phyloP scores from a whole-genome alignment of 805 yeast species.

The Kodamaea sagamina region DNA sequence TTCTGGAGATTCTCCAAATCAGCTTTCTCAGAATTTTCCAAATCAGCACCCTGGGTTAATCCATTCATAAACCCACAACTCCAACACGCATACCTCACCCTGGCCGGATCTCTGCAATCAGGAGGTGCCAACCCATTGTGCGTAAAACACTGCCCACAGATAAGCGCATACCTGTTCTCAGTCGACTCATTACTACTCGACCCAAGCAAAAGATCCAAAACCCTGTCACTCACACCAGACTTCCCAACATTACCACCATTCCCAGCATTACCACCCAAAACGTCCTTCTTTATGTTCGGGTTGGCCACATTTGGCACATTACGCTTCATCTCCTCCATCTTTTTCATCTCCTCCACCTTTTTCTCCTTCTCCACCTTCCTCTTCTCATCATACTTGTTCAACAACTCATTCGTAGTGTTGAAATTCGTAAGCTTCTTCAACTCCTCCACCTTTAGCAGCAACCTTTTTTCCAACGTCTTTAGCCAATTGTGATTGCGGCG shows the following conservation, averaged over 20 bases:
- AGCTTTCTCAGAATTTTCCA: too few species aligned
- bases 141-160: constrained; percentile 61
- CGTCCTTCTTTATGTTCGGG: background rate
- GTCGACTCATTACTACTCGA: constrained; percentile 67
- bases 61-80: constrained; percentile 53
- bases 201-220: constrained; percentile 42
- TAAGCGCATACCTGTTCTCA: constrained; percentile 66
- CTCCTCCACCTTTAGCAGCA: constrained; percentile 59
- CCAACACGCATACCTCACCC: constrained; percentile 63
- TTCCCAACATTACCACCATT: background rate
- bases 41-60: background rate
- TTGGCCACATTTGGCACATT: background rate
- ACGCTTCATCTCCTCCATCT: background rate
- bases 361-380: constrained; percentile 18
- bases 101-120: constrained; percentile 49
- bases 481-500: constrained; percentile 24
- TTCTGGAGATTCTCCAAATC: too few species aligned
- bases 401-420: constrained; percentile 70
- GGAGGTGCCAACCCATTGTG: constrained; percentile 87
- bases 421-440: constrained; percentile 73
- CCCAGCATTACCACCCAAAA: background rate
- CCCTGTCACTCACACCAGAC: constrained; percentile 33
- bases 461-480: constrained; percentile 40
- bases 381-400: constrained; percentile 51
- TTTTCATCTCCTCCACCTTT: background rate